Percentiles rank a stretch among this genome's conserved stretches.
These are phyloP conservation scores for Clonostachys byssicola DNA, from an alignment of 2,329 filamentous ascomycete species.

Conservation along the genomic window DNA sequence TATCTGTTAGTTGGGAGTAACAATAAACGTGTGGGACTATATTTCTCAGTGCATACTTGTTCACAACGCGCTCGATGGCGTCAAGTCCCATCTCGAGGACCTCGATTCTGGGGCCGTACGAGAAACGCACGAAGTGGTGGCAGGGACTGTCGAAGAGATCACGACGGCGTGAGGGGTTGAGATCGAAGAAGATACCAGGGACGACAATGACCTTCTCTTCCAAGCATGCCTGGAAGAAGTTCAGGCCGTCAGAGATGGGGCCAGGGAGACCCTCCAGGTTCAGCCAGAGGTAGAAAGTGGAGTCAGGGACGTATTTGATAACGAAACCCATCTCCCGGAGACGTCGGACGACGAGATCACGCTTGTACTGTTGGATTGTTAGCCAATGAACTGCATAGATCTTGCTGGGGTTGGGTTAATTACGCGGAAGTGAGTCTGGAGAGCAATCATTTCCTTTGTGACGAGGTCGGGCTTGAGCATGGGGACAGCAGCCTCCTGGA, in stretches of 20 bases:
- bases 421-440: constrained; percentile 81
- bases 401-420: constrained; percentile 8
- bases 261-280: constrained; percentile 66
- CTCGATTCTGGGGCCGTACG: constrained; percentile 81
- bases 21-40: too few relatives aligned
- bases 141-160: constrained; percentile 94
- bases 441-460: constrained; percentile 78
- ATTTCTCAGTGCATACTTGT: constrained; percentile 43
- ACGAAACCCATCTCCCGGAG: constrained; percentile 83
- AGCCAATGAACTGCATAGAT: constrained; percentile 5
- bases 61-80: constrained; percentile 78
- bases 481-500: constrained; percentile 87
- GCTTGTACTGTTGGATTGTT: constrained; percentile 60
- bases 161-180: constrained; percentile 84
- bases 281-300: constrained; percentile 84
- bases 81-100: constrained; percentile 74
- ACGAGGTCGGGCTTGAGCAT: constrained; percentile 90
- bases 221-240: constrained; percentile 94
- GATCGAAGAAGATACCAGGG: constrained; percentile 95
- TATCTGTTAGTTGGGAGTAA: too few relatives aligned
- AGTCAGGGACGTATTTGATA: constrained; percentile 80
- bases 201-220: constrained; percentile 96
- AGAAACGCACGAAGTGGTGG: constrained; percentile 85
- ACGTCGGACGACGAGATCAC: constrained; percentile 81
- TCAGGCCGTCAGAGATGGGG: constrained; percentile 87